Percentiles rank a stretch among this genome's conserved stretches.
These are phyloP conservation scores for Botrytis porri DNA, from an alignment of 2,329 filamentous ascomycete genomes.

Conservation along the genomic window DNA sequence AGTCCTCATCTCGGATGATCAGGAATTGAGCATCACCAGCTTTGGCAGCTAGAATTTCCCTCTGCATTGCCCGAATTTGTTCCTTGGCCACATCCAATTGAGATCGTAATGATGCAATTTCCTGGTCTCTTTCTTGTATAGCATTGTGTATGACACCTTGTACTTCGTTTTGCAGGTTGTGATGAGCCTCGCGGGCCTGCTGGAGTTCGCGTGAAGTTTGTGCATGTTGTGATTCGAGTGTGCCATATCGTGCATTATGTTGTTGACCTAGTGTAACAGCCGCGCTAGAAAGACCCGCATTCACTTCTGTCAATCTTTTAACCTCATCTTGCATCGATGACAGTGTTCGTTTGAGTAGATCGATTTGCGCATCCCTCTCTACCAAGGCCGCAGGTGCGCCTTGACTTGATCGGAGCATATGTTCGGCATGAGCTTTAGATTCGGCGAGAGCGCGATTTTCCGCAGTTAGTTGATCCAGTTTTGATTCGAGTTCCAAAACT, in stretches of 20 bases:
- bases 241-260: constrained; percentile 67
- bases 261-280: constrained; percentile 74
- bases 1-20: constrained; percentile 80
- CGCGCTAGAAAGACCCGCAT: constrained; percentile 72
- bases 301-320: constrained; percentile 74
- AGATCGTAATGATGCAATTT: constrained; percentile 73
- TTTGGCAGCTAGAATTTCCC: constrained; percentile 57
- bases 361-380: constrained; percentile 85
- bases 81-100: constrained; percentile 72
- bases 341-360: constrained; percentile 73
- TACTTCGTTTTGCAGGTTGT: constrained; percentile 59
- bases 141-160: constrained; percentile 59
- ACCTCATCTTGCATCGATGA: constrained; percentile 81
- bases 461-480: constrained; percentile 76
- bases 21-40: constrained; percentile 71
- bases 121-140: constrained; percentile 77
- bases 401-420: constrained; percentile 56
- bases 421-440: constrained; percentile 67
- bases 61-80: constrained; percentile 56
- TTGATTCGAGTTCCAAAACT: constrained; percentile 83
- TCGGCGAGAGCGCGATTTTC: constrained; percentile 81
- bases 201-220: constrained; percentile 67
- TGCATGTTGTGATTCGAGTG: constrained; percentile 65
- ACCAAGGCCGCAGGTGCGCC: constrained; percentile 68
- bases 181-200: constrained; percentile 61